Conservation (phyloP, 2,329 filamentous ascomycete species). For the Leptographium lundbergii region DNA sequence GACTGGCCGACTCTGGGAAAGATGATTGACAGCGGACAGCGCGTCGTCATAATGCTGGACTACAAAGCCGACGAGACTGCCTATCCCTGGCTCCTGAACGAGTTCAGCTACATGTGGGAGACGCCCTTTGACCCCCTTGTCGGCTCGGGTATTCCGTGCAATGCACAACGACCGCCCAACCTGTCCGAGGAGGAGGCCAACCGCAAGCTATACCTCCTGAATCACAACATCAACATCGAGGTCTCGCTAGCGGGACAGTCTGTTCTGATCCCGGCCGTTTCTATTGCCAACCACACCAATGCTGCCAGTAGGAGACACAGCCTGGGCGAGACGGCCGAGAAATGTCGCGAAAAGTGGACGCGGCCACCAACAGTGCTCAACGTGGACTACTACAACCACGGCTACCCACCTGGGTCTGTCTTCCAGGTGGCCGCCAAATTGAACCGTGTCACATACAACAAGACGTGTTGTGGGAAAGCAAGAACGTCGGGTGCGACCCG, state of each 20-base stretch:
- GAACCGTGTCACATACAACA: constrained; percentile 61
- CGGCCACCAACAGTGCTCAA: constrained; percentile 66
- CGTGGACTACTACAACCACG: constrained; percentile 75
- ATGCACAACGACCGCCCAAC: constrained; percentile 60
- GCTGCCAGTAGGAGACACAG: constrained; percentile 50
- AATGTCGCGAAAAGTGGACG: constrained; percentile 50
- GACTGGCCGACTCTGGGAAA: constrained; percentile 76
- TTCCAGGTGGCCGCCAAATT: constrained; percentile 59
- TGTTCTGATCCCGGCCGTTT: constrained; percentile 60
- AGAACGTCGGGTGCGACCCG: not conserved
- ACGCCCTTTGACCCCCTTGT: constrained; percentile 62
- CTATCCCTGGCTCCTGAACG: constrained; percentile 74
- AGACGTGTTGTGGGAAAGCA: not conserved
- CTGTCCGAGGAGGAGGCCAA: constrained; percentile 39
- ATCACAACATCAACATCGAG: constrained; percentile 82
- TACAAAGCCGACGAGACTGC: constrained; percentile 68
- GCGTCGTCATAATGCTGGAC: constrained; percentile 72
- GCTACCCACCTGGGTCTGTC: constrained; percentile 53
- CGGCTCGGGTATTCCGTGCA: constrained; percentile 58
- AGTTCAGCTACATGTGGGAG: constrained; percentile 86
- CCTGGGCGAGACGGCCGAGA: constrained; percentile 49
- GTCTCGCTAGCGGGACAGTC: constrained; percentile 51
- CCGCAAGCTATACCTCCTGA: constrained; percentile 65
- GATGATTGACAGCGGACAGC: constrained; percentile 58
- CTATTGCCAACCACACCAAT: constrained; percentile 61